phyloP scores from a whole-genome alignment of 2,329 filamentous ascomycete species.

The Neofusicoccum ribis region DNA sequence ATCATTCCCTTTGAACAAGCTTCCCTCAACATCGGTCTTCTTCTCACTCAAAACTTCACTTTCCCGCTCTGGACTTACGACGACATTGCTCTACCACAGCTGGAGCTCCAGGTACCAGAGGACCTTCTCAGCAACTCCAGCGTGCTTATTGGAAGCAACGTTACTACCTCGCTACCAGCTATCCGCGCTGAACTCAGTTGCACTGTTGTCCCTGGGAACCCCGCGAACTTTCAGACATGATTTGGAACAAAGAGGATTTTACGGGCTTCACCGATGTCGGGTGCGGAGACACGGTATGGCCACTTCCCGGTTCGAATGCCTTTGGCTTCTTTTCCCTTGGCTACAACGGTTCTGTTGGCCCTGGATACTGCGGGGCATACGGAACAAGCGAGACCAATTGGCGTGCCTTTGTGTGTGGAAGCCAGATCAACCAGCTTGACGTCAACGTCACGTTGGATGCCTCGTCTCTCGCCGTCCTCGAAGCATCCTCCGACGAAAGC shows the following conservation, averaged over 20 bases:
- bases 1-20: neutral
- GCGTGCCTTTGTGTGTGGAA: neutral
- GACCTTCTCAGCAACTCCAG: neutral
- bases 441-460: neutral
- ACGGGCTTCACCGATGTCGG: neutral
- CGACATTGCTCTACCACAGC: neutral
- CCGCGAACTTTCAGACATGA: neutral
- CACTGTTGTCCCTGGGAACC: neutral
- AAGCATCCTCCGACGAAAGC: neutral
- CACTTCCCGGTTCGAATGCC: neutral
- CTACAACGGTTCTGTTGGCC: neutral
- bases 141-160: neutral
- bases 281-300: neutral
- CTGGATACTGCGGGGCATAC: neutral
- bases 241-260: neutral
- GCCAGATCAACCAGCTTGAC: neutral
- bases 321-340: neutral
- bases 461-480: neutral
- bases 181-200: neutral
- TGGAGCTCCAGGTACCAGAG: neutral
- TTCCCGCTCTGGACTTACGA: neutral
- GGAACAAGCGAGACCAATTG: neutral
- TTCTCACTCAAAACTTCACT: neutral
- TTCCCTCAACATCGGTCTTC: neutral
- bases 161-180: neutral